Percentiles rank a stretch among this genome's conserved stretches.
Evolutionary conservation across 2,329 filamentous ascomycete genomes (phyloP).

Genomic region (Alternaria sp.): DNA sequence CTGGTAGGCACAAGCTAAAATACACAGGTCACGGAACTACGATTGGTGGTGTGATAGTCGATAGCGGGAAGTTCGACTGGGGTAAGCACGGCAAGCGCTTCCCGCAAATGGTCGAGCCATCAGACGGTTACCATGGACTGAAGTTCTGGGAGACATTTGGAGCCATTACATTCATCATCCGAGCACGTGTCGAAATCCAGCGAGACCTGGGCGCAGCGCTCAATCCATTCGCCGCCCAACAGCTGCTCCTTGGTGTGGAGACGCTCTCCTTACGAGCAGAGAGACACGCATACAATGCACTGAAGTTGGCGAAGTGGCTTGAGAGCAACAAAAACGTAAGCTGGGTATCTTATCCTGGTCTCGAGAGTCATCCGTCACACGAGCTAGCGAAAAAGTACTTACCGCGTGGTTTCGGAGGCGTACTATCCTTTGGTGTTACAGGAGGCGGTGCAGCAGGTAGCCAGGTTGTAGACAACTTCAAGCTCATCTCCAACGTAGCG

Average conservation of each 20-base stretch:
- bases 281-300: slow-evolving; percentile 84
- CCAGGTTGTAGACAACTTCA: slow-evolving; percentile 91
- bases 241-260: slow-evolving; percentile 88
- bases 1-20: not conserved
- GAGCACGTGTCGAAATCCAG: slow-evolving; percentile 87
- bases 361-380: slow-evolving; percentile 83
- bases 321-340: slow-evolving; percentile 83
- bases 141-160: slow-evolving; percentile 97
- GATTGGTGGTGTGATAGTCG: slow-evolving; percentile 84
- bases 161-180: slow-evolving; percentile 80
- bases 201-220: slow-evolving; percentile 84
- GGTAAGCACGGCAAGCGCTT: slow-evolving; percentile 83
- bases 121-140: slow-evolving; percentile 89
- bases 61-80: slow-evolving; percentile 95
- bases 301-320: slow-evolving; percentile 82
- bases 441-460: slow-evolving; percentile 84
- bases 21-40: slow-evolving; percentile 77
- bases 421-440: slow-evolving; percentile 93
- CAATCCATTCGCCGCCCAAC: slow-evolving; percentile 92
- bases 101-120: slow-evolving; percentile 90
- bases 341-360: slow-evolving; percentile 94
- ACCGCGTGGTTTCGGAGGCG: slow-evolving; percentile 83
- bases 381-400: slow-evolving; percentile 87
- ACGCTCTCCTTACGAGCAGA: slow-evolving; percentile 88
- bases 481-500: slow-evolving; percentile 93